Conservation (phyloP, 2,329 filamentous ascomycete genomes). For the Hypoxylon rubiginosum region DNA sequence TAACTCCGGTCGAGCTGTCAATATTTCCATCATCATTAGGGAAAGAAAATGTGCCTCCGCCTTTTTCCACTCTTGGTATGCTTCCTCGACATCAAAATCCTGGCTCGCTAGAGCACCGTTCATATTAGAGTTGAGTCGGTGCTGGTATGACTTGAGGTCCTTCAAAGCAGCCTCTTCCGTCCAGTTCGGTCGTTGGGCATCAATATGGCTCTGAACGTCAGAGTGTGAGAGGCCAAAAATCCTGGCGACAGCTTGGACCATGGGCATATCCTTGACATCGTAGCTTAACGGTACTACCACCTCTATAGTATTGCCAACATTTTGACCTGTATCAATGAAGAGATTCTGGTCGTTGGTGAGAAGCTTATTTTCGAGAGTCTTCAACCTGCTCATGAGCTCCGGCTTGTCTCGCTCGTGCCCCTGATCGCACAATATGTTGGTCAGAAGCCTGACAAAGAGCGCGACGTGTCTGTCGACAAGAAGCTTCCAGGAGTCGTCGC, state of each 20-base stretch:
- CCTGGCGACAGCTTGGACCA: constrained; percentile 87
- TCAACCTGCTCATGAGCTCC: constrained; percentile 83
- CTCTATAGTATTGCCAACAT: constrained; percentile 78
- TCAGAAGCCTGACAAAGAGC: constrained; percentile 90
- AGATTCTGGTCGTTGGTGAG: constrained; percentile 95
- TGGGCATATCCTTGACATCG: constrained; percentile 96
- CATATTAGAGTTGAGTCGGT: constrained; percentile 84
- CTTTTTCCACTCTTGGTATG: constrained; percentile 91
- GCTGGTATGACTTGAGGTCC: constrained; percentile 94
- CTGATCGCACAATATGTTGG: constrained; percentile 82
- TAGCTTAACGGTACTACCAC: constrained; percentile 86
- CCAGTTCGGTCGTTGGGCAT: constrained; percentile 84
- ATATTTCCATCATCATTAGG: constrained; percentile 91
- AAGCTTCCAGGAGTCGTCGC: constrained; percentile 90
- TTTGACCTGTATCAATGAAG: constrained; percentile 71
- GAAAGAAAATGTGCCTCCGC: constrained; percentile 88
- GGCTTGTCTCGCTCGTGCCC: constrained; percentile 88
- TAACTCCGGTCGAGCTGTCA: constrained; percentile 87
- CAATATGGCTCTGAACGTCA: constrained; percentile 88
- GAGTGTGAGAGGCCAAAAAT: constrained; percentile 86
- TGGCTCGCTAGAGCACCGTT: constrained; percentile 81
- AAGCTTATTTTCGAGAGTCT: constrained; percentile 90
- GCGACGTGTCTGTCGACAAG: constrained; percentile 95
- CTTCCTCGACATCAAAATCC: constrained; percentile 92
- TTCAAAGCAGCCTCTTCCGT: constrained; percentile 91